phyloP scores from a whole-genome alignment of 257 asterid genomes.

The Fraxinus excelsior region DNA sequence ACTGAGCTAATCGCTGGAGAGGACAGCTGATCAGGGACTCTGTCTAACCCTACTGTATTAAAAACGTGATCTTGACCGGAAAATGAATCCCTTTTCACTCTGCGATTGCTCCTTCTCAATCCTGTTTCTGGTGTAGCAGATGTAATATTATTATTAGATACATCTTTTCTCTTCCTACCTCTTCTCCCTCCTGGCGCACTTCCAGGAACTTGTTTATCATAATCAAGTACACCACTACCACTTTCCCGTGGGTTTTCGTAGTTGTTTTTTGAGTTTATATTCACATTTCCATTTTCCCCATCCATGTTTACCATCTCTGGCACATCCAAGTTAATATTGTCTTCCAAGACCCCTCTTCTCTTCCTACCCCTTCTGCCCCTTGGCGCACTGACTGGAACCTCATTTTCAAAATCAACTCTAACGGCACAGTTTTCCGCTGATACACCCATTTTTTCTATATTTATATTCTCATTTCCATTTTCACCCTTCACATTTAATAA shows the following conservation, averaged over 20 bases:
- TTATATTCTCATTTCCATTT: constrained; percentile 19
- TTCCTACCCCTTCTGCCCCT: constrained; percentile 68
- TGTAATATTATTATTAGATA: constrained; percentile 29
- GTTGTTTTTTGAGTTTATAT: constrained; percentile 32
- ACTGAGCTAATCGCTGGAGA: constrained; percentile 65
- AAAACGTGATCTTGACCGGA: constrained; percentile 43
- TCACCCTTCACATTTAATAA: constrained; percentile 20
- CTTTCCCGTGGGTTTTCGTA: constrained; percentile 32
- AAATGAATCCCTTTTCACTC: constrained; percentile 48
- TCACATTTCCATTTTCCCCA: constrained; percentile 19
- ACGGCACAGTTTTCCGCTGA: constrained; percentile 26
- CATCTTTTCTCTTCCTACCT: constrained; percentile 59
- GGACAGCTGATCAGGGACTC: constrained; percentile 35
- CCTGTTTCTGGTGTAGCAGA: constrained; percentile 53
- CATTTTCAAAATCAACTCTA: constrained; percentile 36
- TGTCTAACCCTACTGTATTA: constrained; percentile 37
- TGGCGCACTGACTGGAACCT: constrained; percentile 31
- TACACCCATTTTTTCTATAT: constrained; percentile 32
- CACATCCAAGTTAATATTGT: constrained; percentile 29
- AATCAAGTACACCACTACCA: constrained; percentile 26
- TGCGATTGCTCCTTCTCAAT: constrained; percentile 89
- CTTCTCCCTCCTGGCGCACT: constrained; percentile 44
- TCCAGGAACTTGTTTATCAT: constrained; percentile 35
- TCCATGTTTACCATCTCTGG: constrained; percentile 34
- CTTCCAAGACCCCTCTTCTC: constrained; percentile 44